Evolutionary conservation across 495 filamentous ascomycete species (phyloP), one percentile per base, ranked within the genome.

Genomic region (Podospora sp.): DNA sequence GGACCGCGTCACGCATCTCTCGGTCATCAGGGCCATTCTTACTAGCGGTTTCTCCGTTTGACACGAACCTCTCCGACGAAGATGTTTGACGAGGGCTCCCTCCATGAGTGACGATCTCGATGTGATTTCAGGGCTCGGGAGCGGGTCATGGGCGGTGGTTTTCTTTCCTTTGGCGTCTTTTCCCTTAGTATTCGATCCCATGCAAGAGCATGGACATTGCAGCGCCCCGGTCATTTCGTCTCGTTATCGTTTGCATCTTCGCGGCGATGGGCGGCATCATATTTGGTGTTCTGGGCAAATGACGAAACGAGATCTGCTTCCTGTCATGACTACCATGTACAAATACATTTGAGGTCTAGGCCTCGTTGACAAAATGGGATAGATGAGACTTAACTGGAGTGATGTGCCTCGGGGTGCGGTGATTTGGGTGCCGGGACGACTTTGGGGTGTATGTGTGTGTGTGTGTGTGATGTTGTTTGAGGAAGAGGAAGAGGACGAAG

Each of bases 11-110:
- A 59, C 1, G n/a, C 6, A 6, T 11, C 52, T 26, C 25, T 26
- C 52, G 52, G 52, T n/a, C 52, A 55, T 12, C 14, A 6, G 20
- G 52, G 20, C 6, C 52, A 6, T n/a, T 22, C 52, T 11, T 55
- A 55, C 52, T 55, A 55, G 24, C 9, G 24, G 29, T 21, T 25
- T 18, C 16, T 14, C 14, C 18, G 12, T 22, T 2, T 6, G 26
- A 24, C 55, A 1, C 20, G 59, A 26, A 55, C 50, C 6, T 14
- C 40, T 46, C 40, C 40, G 29, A 33, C 4, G 29, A 33, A 33
- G 11, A 27, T 72, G 9, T 74, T 71, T 75, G 75, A 80, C 40
- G 77, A 75, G 7, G 52, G 14, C 21, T 24, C 20, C 21, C 20
- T 22, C 52, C 52, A 55, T 55, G 52, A 55, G 20, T 22, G 14